These are phyloP conservation scores for Ophiognomonia clavigignenti-juglandacearum DNA, from an alignment of 2,329 filamentous ascomycete genomes.

Conservation along the genomic window DNA sequence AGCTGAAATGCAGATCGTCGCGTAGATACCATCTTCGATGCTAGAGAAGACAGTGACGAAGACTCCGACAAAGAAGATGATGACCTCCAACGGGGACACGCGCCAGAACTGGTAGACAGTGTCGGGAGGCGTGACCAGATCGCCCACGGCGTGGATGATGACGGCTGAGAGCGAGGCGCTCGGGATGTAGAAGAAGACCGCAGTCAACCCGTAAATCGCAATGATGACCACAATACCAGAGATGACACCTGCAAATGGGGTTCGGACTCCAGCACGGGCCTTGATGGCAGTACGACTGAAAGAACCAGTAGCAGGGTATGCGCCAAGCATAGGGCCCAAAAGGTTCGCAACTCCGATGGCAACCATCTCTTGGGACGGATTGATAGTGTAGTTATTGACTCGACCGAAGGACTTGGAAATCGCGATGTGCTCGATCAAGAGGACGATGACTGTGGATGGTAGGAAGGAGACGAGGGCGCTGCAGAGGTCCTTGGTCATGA, in stretches of 20 bases:
- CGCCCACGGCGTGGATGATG: slow-evolving; percentile 93
- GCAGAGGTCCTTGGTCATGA: slow-evolving; percentile 62
- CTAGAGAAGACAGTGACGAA: slow-evolving; percentile 81
- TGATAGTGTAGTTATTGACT: slow-evolving; percentile 92
- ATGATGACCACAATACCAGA: slow-evolving; percentile 81
- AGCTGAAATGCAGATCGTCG: slow-evolving; percentile 71
- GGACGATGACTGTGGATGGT: slow-evolving; percentile 84
- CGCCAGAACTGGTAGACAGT: slow-evolving; percentile 94
- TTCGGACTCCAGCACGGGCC: slow-evolving; percentile 91
- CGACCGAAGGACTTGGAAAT: slow-evolving; percentile 96
- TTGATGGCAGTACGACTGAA: slow-evolving; percentile 97
- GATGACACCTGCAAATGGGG: slow-evolving; percentile 84
- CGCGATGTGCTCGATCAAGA: slow-evolving; percentile 93
- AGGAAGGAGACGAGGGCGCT: slow-evolving; percentile 65
- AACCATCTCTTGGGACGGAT: slow-evolving; percentile 93
- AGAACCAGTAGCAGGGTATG: slow-evolving; percentile 87
- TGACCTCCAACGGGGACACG: slow-evolving; percentile 81
- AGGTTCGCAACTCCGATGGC: slow-evolving; percentile 90
- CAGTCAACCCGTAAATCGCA: slow-evolving; percentile 82
- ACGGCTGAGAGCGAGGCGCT: slow-evolving; percentile 75
- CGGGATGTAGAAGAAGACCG: slow-evolving; percentile 92
- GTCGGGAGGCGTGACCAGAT: slow-evolving; percentile 86
- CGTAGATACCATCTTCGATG: slow-evolving; percentile 92
- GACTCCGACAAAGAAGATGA: slow-evolving; percentile 92
- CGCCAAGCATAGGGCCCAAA: slow-evolving; percentile 85